Percentiles rank a stretch among this genome's conserved stretches.
Evolutionary conservation across 139 green algal species (phyloP).

Genomic region (Diplosphaera chodatii): DNA sequence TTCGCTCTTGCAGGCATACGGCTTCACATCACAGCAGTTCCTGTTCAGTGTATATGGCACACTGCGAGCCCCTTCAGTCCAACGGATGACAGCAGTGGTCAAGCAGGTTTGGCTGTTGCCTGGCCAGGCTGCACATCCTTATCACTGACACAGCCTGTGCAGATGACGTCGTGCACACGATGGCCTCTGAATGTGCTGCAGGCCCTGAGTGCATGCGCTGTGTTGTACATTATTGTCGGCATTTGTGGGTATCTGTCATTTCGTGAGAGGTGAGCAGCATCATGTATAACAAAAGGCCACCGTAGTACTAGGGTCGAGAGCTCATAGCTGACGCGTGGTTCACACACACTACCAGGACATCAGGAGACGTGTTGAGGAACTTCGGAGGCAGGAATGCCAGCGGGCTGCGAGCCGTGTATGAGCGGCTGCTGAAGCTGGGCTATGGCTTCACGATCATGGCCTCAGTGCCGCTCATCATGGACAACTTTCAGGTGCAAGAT

Average conservation of each 20-base stretch:
- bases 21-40: conserved; percentile 74
- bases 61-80: conserved; percentile 23
- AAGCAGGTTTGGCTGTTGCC: conserved; percentile 4
- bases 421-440: conserved; percentile 67
- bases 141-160: too few species aligned
- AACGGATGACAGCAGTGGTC: conserved; percentile 45
- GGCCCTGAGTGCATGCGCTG: conserved; percentile 11
- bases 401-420: conserved; percentile 50
- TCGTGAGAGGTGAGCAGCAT: conserved; percentile 24
- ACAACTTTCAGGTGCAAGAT: background rate
- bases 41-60: conserved; percentile 61
- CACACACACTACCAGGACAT: too few species aligned
- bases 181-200: background rate
- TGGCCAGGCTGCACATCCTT: conserved; percentile 8
- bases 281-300: too few species aligned
- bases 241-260: conserved; percentile 67
- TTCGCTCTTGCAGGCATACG: conserved; percentile 47
- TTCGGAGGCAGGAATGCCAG: conserved; percentile 42
- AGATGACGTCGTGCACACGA: too few species aligned
- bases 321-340: too few species aligned
- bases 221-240: conserved; percentile 68
- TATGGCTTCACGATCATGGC: conserved; percentile 72
- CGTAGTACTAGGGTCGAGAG: too few species aligned
- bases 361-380: conserved; percentile 74
- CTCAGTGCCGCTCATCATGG: conserved; percentile 61